Base-by-base conservation (phyloP, 768 basidiomycete species). In the Suillus discolor region DNA sequence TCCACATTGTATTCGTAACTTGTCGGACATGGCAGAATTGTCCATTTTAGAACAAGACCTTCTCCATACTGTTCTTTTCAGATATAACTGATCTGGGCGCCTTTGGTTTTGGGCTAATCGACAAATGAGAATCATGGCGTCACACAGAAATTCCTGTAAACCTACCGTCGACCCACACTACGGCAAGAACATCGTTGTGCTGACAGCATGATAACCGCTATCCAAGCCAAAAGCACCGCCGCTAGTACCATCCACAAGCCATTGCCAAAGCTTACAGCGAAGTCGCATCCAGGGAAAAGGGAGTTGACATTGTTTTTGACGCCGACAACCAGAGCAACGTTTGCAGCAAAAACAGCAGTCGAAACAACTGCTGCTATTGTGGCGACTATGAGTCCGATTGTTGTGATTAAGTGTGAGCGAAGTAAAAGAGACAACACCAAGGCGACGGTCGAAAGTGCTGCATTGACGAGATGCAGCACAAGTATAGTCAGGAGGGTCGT, bases 221-320 rank as follows among this genome's bases (percentile, higher is more conserved):
- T 53, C 89, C 90, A 92, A 2, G 84, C 82, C 68, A 86, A 73
- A 12, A 85, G 67, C 62, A 85, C 75, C 18, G 85, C 87, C 5
- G 71, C 80, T 49, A 92, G 69, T n/a, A 86, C 82, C 85, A 93
- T 84, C 91, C 91, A 93, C 9, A 89, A 83, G 11, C 75, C 90
- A 66, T 88, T 87, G n/a, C 92, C 90, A 75, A 85, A 90, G 15
- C 74, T 66, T 11, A 89, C 81, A 0, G 69, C 74, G 34, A 92
- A 80, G 54, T 75, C 67, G 55, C 82, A 77, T 9, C 74, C 77
- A 0, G 81, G 72, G 25, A 72, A 62, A 16, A 85, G 39, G 15
- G 74, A 70, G 36, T 76, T 42, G 31, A 92, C 72, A 54, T 84
- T 76, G 60, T 78, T 70, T 70, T 77, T 80, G 13, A 85, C 86